Conservation (phyloP, 1,139 yeast genomes). For the Sugiyamaella castrensis region DNA sequence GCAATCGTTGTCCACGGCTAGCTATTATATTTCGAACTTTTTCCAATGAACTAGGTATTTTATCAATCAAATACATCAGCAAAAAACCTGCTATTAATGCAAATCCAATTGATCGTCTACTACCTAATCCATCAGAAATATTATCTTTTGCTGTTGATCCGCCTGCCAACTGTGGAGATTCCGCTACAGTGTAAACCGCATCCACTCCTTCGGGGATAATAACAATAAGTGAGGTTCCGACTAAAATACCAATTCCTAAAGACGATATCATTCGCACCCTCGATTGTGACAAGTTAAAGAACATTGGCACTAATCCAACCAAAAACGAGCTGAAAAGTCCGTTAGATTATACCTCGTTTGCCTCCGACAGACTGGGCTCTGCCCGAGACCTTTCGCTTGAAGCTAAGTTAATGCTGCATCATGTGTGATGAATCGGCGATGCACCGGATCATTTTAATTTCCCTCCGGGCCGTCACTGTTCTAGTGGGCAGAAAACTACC, state of each 20-base stretch:
- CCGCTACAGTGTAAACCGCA: slow-evolving; percentile 38
- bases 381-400: slow-evolving; percentile 1
- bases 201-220: slow-evolving; percentile 71
- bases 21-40: not conserved
- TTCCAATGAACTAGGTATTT: slow-evolving; percentile 28
- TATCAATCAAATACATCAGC: slow-evolving; percentile 51
- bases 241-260: slow-evolving; percentile 59
- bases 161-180: not conserved
- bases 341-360: not conserved
- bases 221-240: slow-evolving; percentile 62
- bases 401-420: no score
- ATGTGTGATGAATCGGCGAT: no score
- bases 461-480: no score
- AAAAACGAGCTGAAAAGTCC: slow-evolving; percentile 30
- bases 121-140: slow-evolving; percentile 17
- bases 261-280: slow-evolving; percentile 42
- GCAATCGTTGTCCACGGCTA: slow-evolving; percentile 1
- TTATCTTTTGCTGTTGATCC: slow-evolving; percentile 13
- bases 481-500: no score
- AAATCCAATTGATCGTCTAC: slow-evolving; percentile 33
- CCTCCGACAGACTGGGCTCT: not conserved
- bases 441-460: no score
- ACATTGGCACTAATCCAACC: slow-evolving; percentile 42
- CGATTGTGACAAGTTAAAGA: slow-evolving; percentile 34
- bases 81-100: slow-evolving; percentile 50